Percentiles rank a stretch among this genome's conserved stretches.
Conservation (phyloP, 805 yeast genomes). For the Candida nitratophila region DNA sequence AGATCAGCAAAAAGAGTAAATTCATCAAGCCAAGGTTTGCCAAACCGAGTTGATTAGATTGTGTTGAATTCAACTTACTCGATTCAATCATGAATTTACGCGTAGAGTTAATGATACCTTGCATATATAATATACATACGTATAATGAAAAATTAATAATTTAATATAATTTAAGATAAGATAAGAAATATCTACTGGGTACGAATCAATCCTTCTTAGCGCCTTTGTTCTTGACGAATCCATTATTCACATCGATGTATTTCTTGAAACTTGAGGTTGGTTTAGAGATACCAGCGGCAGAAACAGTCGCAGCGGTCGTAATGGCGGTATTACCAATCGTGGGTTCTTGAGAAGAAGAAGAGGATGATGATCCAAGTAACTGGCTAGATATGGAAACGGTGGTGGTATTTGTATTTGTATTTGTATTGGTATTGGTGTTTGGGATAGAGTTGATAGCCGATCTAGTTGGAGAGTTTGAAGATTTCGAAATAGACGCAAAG, state of each 20-base stretch:
- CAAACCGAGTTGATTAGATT: not conserved
- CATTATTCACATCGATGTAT: constrained; percentile 11
- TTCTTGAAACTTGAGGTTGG: constrained; percentile 4
- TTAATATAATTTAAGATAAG: too few species aligned
- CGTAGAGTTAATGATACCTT: too few species aligned
- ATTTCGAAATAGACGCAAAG: constrained; percentile 1
- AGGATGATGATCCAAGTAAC: too few species aligned
- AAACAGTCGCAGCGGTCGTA: not conserved
- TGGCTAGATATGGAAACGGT: too few species aligned
- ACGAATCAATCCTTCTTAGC: constrained; percentile 23
- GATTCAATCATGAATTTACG: too few species aligned
- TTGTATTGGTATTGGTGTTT: too few species aligned
- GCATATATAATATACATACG: too few species aligned
- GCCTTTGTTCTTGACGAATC: constrained; percentile 19
- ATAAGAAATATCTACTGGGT: too few species aligned
- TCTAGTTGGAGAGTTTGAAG: constrained; percentile 2
- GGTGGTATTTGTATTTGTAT: not conserved
- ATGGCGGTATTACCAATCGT: not conserved
- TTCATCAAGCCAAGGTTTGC: constrained; percentile 9
- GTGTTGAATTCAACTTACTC: too few species aligned
- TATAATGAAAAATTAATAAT: too few species aligned
- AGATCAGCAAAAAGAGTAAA: constrained; percentile 11
- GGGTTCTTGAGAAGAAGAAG: not conserved
- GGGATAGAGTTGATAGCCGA: too few species aligned
- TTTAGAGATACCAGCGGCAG: constrained; percentile 2